phyloP scores from a whole-genome alignment of 805 yeast species.

The Starmerella sp. region DNA sequence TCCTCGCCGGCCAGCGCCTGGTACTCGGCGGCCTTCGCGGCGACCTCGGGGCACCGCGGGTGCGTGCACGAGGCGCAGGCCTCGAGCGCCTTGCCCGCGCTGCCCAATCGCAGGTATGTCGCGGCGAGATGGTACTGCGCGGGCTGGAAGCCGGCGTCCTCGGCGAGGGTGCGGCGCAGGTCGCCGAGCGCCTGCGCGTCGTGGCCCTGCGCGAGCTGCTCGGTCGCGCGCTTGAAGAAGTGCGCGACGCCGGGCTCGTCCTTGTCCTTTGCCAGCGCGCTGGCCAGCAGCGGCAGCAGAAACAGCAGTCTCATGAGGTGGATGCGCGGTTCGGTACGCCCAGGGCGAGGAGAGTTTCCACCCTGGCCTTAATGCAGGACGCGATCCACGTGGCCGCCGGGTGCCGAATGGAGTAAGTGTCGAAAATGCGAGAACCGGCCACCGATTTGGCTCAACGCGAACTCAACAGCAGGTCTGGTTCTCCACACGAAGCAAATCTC shows the following conservation, averaged over 20 bases:
- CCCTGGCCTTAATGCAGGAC: conserved; percentile 5
- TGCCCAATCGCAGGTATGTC: conserved; percentile 28
- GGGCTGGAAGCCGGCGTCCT: conserved; percentile 29
- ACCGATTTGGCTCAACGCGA: neutral
- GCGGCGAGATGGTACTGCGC: conserved; percentile 30
- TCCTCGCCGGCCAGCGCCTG: conserved; percentile 3
- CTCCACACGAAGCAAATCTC: too few relatives aligned
- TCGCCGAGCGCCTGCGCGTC: conserved; percentile 31
- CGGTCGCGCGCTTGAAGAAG: conserved; percentile 31
- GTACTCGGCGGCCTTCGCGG: conserved; percentile 13
- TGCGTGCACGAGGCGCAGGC: conserved; percentile 17
- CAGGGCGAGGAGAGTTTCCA: conserved; percentile 1
- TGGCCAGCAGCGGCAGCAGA: conserved; percentile 4
- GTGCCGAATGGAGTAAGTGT: neutral
- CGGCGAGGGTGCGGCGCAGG: conserved; percentile 27
- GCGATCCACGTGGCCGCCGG: neutral
- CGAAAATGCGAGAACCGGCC: neutral
- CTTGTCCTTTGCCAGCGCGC: neutral
- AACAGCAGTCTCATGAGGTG: neutral
- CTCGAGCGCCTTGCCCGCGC: conserved; percentile 20
- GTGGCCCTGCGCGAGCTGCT: conserved; percentile 29
- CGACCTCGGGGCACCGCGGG: conserved; percentile 19
- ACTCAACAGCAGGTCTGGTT: too few relatives aligned
- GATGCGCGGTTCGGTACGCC: neutral
- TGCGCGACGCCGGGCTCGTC: conserved; percentile 20